phyloP scores from a whole-genome alignment of 805 yeast species.

The Saccharomycopsis guyanensis region DNA sequence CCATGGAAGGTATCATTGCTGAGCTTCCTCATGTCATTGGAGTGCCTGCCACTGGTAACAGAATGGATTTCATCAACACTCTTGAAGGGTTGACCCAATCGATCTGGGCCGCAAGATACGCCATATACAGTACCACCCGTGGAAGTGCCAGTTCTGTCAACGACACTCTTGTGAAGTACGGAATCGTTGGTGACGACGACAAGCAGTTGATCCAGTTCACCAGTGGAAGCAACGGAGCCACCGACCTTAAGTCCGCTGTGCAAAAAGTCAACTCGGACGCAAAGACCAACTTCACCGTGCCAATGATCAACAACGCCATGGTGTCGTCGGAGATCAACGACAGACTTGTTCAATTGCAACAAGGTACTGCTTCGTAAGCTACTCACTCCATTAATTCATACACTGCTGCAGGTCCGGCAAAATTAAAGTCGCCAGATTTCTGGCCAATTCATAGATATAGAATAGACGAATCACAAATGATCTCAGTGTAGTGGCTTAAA shows the following conservation, averaged over 20 bases:
- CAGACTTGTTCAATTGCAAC: conserved; percentile 3
- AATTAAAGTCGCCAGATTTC: too few species aligned
- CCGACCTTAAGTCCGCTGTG: not conserved
- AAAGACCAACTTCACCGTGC: not conserved
- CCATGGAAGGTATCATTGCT: conserved; percentile 4
- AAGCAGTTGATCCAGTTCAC: conserved; percentile 4
- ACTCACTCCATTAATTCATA: too few species aligned
- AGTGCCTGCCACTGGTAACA: not conserved
- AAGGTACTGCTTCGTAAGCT: not conserved
- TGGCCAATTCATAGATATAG: too few species aligned
- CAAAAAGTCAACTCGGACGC: not conserved
- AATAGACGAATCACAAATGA: too few species aligned
- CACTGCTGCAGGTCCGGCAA: too few species aligned
- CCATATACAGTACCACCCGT: not conserved
- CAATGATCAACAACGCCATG: conserved; percentile 1
- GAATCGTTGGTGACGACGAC: not conserved
- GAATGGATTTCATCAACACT: conserved; percentile 1
- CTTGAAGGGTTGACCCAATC: not conserved
- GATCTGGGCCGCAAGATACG: not conserved
- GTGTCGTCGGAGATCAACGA: conserved; percentile 3
- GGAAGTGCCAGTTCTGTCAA: not conserved
- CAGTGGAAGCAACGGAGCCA: not conserved
- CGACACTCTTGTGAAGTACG: not conserved
- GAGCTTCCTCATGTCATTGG: conserved; percentile 7
- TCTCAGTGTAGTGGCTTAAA: too few species aligned